Percentiles rank a stretch among this genome's conserved stretches.
Evolutionary conservation across 179 eudicot genomes (phyloP).

Genomic region (Actinidia arguta): DNA sequence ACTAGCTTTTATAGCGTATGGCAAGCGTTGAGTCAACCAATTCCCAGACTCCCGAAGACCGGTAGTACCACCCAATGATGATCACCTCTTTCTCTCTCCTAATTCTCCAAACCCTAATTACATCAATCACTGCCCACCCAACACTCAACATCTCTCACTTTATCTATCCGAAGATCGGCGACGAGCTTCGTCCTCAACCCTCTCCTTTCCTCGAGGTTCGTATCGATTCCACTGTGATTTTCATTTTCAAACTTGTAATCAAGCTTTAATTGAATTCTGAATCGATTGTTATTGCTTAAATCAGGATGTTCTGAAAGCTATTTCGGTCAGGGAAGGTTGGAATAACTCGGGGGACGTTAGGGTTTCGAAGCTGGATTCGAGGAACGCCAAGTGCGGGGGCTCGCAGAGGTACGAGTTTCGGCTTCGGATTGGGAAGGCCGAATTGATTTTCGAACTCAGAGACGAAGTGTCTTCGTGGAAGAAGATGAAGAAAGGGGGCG

Average conservation of each 20-base stretch:
- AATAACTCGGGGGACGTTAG: slow-evolving; percentile 32
- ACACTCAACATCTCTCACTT: slow-evolving; percentile 46
- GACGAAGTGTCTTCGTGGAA: slow-evolving; percentile 50
- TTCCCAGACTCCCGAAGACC: no score
- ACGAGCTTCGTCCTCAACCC: slow-evolving; percentile 31
- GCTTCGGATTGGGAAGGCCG: slow-evolving; percentile 40
- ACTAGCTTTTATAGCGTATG: neutral
- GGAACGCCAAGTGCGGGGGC: slow-evolving; percentile 34
- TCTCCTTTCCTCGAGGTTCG: slow-evolving; percentile 38
- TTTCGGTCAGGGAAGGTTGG: slow-evolving; percentile 46
- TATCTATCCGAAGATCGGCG: slow-evolving; percentile 36
- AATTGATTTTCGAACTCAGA: slow-evolving; percentile 35
- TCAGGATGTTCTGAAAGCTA: slow-evolving; percentile 53
- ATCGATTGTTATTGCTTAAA: neutral
- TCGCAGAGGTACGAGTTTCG: slow-evolving; percentile 38
- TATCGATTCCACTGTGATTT: neutral
- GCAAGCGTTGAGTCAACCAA: neutral
- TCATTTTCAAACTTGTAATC: neutral
- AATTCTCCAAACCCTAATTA: slow-evolving; percentile 1
- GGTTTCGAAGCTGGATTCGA: slow-evolving; percentile 43
- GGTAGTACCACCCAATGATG: neutral
- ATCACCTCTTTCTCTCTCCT: slow-evolving; percentile 18
- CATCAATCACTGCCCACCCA: slow-evolving; percentile 16
- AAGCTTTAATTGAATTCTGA: neutral
- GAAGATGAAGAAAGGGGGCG: slow-evolving; percentile 23